Percentiles rank a stretch among this genome's conserved stretches.
phyloP scores from a whole-genome alignment of 805 yeast genomes.

The Candida wancherniae region DNA sequence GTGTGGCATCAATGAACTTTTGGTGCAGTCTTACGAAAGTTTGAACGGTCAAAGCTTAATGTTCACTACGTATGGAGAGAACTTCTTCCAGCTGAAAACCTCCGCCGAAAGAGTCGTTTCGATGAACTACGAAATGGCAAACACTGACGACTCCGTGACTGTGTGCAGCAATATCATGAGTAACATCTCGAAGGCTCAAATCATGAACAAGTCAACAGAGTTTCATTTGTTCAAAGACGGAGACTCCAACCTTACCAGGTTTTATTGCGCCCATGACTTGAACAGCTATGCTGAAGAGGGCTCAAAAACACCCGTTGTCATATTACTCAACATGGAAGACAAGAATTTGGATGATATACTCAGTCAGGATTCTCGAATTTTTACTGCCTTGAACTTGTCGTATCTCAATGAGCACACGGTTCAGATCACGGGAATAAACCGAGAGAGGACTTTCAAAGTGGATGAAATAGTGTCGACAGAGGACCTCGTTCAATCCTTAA shows the following conservation, averaged over 20 bases:
- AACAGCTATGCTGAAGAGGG: slow-evolving; percentile 48
- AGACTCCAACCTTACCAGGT: slow-evolving; percentile 35
- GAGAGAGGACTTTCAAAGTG: slow-evolving; percentile 13
- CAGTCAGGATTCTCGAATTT: slow-evolving; percentile 30
- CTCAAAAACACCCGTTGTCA: slow-evolving; percentile 56
- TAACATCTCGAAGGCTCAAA: slow-evolving; percentile 60
- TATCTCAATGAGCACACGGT: slow-evolving; percentile 29
- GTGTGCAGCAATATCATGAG: slow-evolving; percentile 44
- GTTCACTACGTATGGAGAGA: slow-evolving; percentile 23
- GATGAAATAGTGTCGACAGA: slow-evolving; percentile 21
- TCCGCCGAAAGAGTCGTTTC: slow-evolving; percentile 16
- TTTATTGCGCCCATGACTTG: slow-evolving; percentile 67
- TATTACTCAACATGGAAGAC: slow-evolving; percentile 58
- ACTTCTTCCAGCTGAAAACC: slow-evolving; percentile 23
- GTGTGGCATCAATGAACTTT: slow-evolving; percentile 55
- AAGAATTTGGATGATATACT: slow-evolving; percentile 29
- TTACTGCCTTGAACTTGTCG: slow-evolving; percentile 46
- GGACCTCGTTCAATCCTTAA: slow-evolving; percentile 20
- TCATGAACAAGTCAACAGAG: slow-evolving; percentile 74
- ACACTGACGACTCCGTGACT: slow-evolving; percentile 4
- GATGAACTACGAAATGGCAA: slow-evolving; percentile 25
- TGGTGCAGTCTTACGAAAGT: slow-evolving; percentile 42
- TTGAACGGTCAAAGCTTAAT: slow-evolving; percentile 21
- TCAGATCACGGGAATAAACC: slow-evolving; percentile 10
- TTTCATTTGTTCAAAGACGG: slow-evolving; percentile 72